These are phyloP conservation scores for Colletotrichum simmondsii DNA, from an alignment of 2,329 filamentous ascomycete species.

Conservation along the genomic window DNA sequence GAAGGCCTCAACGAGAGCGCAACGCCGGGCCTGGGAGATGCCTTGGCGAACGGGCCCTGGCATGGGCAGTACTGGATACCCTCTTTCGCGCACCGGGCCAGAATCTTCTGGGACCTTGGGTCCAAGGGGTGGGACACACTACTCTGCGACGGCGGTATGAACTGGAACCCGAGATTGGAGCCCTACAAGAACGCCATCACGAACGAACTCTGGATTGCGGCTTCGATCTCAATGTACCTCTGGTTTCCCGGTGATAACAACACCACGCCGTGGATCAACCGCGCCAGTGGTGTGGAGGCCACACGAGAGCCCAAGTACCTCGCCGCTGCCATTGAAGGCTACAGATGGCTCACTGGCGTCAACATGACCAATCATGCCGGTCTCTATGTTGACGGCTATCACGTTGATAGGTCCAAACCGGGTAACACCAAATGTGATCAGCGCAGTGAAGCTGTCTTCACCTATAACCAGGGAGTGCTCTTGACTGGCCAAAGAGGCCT, in stretches of 20 bases:
- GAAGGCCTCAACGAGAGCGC: conserved; percentile 38
- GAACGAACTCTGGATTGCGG: conserved; percentile 88
- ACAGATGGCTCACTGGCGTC: conserved; percentile 81
- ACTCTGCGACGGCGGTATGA: conserved; percentile 88
- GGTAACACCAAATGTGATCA: conserved; percentile 81
- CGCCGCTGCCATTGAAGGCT: conserved; percentile 78
- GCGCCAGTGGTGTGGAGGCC: conserved; percentile 35
- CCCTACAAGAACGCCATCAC: conserved; percentile 98
- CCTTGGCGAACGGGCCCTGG: conserved; percentile 66
- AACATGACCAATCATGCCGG: conserved; percentile 84
- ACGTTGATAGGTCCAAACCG: conserved; percentile 72
- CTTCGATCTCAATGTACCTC: conserved; percentile 89
- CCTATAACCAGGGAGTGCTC: conserved; percentile 94
- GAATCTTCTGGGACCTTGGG: conserved; percentile 87
- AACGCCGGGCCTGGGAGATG: conserved; percentile 39
- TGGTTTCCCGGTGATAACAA: conserved; percentile 86
- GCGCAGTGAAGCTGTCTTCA: conserved; percentile 90
- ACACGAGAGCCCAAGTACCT: conserved; percentile 73
- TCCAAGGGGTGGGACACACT: conserved; percentile 82
- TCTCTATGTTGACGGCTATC: conserved; percentile 88
- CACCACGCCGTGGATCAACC: conserved; percentile 70
- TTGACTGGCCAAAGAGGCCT: conserved; percentile 84
- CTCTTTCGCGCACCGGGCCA: conserved; percentile 83
- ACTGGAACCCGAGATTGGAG: conserved; percentile 82
- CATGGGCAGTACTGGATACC: conserved; percentile 81